Conservation (phyloP, 176 grass and related monocot genomes). For the Dendrocalamus sinicus region DNA sequence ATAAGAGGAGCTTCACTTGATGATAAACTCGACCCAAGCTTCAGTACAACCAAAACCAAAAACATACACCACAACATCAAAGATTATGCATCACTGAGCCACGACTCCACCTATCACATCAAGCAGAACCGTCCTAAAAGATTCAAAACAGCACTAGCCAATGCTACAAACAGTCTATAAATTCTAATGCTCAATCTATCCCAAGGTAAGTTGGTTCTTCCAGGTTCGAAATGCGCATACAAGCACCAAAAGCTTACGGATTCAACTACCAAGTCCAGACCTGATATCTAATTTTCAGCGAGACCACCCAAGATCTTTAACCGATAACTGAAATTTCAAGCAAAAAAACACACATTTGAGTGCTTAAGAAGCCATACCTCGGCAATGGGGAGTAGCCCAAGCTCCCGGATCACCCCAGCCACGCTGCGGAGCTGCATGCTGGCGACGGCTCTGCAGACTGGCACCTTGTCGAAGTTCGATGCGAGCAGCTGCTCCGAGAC, state of each 20-base stretch:
- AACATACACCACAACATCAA: neutral
- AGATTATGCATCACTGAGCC: neutral
- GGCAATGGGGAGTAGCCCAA: conserved; percentile 54
- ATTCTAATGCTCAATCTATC: neutral
- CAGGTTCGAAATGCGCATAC: neutral
- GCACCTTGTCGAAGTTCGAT: too few species aligned
- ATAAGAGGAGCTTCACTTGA: too few species aligned
- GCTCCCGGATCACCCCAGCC: conserved; percentile 59
- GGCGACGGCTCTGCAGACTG: conserved; percentile 41
- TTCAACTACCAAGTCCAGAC: neutral
- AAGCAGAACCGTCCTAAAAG: neutral
- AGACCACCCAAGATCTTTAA: neutral
- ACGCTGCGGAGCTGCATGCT: conserved; percentile 43
- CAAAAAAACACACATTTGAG: neutral
- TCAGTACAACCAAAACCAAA: neutral
- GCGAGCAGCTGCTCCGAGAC: too few species aligned
- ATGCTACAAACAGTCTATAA: neutral
- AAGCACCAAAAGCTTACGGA: neutral
- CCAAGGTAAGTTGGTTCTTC: neutral
- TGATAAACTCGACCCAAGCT: too few species aligned
- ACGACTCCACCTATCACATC: neutral
- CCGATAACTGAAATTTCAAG: neutral
- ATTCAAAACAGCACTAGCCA: neutral
- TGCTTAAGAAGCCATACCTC: conserved; percentile 41
- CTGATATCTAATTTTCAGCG: neutral